These are phyloP conservation scores for Trametopsis cervina DNA, from an alignment of 768 basidiomycete species.

Conservation along the genomic window DNA sequence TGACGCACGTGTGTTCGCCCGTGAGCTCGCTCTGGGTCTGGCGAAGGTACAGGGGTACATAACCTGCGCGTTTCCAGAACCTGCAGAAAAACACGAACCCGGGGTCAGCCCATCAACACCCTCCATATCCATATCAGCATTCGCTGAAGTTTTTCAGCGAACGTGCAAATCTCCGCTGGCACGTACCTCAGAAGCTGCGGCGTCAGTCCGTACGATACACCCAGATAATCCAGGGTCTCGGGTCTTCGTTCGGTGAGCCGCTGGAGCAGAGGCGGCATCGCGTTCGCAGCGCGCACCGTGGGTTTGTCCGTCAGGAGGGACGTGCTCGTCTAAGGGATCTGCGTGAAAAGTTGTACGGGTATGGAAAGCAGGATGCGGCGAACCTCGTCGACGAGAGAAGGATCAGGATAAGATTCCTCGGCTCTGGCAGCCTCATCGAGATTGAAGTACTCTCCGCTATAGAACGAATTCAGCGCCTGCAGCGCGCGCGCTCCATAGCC, in stretches of 20 bases:
- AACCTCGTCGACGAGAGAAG: constrained; percentile 41
- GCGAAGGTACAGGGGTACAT: constrained; percentile 85
- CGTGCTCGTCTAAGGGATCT: constrained; percentile 28
- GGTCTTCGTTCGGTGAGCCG: constrained; percentile 86
- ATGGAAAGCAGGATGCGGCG: constrained; percentile 15
- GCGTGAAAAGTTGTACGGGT: not conserved
- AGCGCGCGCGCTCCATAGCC: constrained; percentile 92
- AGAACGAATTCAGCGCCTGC: constrained; percentile 82
- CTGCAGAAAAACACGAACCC: constrained; percentile 23
- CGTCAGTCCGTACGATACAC: constrained; percentile 94
- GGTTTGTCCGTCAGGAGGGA: constrained; percentile 74
- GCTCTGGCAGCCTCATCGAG: constrained; percentile 58
- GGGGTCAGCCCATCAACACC: too few relatives aligned
- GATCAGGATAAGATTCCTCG: constrained; percentile 57
- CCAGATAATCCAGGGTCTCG: constrained; percentile 87
- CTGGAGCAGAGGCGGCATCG: constrained; percentile 92
- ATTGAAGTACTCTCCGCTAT: constrained; percentile 87
- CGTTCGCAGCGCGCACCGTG: constrained; percentile 58
- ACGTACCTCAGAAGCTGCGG: constrained; percentile 67
- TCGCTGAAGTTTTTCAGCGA: too few relatives aligned
- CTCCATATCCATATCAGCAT: too few relatives aligned
- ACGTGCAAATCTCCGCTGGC: too few relatives aligned
- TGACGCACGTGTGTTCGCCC: constrained; percentile 93
- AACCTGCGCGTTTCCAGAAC: constrained; percentile 96
- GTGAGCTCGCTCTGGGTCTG: constrained; percentile 94